Evolutionary conservation across 108 stramenopile species (phyloP).

Genomic region (Nitzschia putrida): DNA sequence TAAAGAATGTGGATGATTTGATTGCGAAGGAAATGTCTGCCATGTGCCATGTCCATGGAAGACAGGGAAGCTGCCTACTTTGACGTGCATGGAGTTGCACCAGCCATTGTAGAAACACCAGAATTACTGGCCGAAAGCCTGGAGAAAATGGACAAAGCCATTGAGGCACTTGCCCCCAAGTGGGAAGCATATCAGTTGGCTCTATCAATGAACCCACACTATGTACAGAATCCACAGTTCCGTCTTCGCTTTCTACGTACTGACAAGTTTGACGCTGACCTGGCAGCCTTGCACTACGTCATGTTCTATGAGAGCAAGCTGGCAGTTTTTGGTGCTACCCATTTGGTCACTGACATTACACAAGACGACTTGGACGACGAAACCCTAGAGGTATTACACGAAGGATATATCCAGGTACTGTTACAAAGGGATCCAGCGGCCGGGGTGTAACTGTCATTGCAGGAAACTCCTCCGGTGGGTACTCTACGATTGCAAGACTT

Average conservation of each 20-base stretch:
- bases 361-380: constrained; percentile 29
- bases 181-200: neutral
- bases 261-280: neutral
- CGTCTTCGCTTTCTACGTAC: neutral
- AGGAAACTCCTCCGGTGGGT: neutral
- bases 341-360: constrained; percentile 19
- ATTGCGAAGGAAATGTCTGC: constrained; percentile 4
- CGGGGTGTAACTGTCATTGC: too few species aligned
- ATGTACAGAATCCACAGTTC: neutral
- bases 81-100: constrained; percentile 1
- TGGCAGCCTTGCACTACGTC: neutral
- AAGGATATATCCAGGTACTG: constrained; percentile 12
- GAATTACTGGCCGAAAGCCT: constrained; percentile 1
- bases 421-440: constrained; percentile 16
- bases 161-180: neutral
- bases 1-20: neutral
- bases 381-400: neutral
- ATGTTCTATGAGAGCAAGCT: constrained; percentile 1
- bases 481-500: neutral
- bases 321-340: neutral
- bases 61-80: neutral
- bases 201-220: neutral
- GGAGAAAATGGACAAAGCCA: constrained; percentile 3
- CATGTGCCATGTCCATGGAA: neutral
- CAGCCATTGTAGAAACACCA: neutral